Conservation (phyloP, 2,329 filamentous ascomycete species). For the Colletotrichum sansevieriae region DNA sequence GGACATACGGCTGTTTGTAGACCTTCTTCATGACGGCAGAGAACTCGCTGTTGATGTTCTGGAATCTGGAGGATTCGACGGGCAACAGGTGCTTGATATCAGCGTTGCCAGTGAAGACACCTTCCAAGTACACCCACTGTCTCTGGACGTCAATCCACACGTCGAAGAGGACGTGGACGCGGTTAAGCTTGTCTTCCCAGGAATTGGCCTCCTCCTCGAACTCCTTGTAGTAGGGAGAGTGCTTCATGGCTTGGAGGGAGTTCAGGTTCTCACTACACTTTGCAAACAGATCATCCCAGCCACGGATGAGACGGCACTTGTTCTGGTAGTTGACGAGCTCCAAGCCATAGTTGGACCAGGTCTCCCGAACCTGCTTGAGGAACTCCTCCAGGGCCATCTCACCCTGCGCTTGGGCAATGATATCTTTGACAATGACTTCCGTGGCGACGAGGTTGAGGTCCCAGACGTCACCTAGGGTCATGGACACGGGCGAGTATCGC, state of each 20-base stretch:
- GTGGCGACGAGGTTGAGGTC: slow-evolving; percentile 91
- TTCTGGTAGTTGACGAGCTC: slow-evolving; percentile 98
- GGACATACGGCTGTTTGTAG: slow-evolving; percentile 93
- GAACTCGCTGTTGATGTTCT: slow-evolving; percentile 99
- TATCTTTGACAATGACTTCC: slow-evolving; percentile 89
- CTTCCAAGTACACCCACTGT: slow-evolving; percentile 99
- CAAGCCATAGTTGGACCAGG: slow-evolving; percentile 94
- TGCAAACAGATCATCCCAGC: slow-evolving; percentile 97
- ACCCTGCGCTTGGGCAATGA: slow-evolving; percentile 94
- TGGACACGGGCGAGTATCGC: slow-evolving; percentile 91
- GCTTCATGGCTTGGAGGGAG: slow-evolving; percentile 97
- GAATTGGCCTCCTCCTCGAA: slow-evolving; percentile 97
- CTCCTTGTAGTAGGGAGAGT: slow-evolving; percentile 99
- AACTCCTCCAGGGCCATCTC: slow-evolving; percentile 99
- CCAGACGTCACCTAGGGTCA: slow-evolving; percentile 99
- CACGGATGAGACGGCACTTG: slow-evolving; percentile 96
- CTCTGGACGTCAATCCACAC: slow-evolving; percentile 99
- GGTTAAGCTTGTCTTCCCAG: slow-evolving; percentile 98
- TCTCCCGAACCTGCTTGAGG: slow-evolving; percentile 94
- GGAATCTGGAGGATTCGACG: slow-evolving; percentile 95
- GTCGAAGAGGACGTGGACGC: slow-evolving; percentile 97
- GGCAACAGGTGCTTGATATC: slow-evolving; percentile 99
- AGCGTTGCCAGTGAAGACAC: slow-evolving; percentile 97
- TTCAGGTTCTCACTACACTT: slow-evolving; percentile 99
- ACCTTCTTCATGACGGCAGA: slow-evolving; percentile 99